Evolutionary conservation across 805 yeast genomes (phyloP).

Genomic region (Metschnikowia bowlesiae): DNA sequence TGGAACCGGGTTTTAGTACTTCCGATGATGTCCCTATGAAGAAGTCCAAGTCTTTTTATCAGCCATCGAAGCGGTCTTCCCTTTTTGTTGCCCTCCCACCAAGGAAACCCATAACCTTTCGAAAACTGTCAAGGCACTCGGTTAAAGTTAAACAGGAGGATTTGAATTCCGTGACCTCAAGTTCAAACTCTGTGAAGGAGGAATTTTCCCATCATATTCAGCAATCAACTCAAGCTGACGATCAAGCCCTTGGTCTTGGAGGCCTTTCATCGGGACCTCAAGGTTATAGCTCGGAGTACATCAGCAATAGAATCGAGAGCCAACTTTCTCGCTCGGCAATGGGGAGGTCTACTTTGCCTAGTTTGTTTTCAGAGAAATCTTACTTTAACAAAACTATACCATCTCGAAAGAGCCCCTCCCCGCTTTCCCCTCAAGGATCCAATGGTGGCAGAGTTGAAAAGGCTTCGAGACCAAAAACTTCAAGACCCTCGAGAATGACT

Average conservation of each 20-base stretch:
- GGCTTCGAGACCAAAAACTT: not conserved
- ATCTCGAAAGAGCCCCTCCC: not conserved
- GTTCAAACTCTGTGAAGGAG: not conserved
- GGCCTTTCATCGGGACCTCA: not conserved
- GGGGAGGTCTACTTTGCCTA: not conserved
- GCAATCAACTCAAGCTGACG: not conserved
- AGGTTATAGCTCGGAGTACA: not conserved
- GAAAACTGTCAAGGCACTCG: slow-evolving; percentile 10
- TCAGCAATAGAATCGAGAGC: slow-evolving; percentile 1
- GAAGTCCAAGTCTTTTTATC: slow-evolving; percentile 2
- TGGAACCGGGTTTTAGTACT: not conserved
- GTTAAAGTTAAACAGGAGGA: slow-evolving; percentile 9
- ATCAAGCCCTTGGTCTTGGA: not conserved
- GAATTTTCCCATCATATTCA: not conserved
- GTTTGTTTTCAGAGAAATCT: slow-evolving; percentile 1
- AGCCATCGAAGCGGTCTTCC: slow-evolving; percentile 31
- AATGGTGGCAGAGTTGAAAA: not conserved
- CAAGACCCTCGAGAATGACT: not conserved
- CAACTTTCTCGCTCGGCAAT: not conserved
- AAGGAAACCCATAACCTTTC: slow-evolving; percentile 32
- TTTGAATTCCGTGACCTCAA: not conserved
- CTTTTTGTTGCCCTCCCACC: slow-evolving; percentile 36
- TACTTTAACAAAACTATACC: slow-evolving; percentile 2
- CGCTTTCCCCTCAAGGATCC: not conserved
- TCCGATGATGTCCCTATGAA: not conserved